Percentiles rank a stretch among this genome's conserved stretches.
phyloP scores from a whole-genome alignment of 2,329 filamentous ascomycete genomes.

The Zasmidium citrigriseum region DNA sequence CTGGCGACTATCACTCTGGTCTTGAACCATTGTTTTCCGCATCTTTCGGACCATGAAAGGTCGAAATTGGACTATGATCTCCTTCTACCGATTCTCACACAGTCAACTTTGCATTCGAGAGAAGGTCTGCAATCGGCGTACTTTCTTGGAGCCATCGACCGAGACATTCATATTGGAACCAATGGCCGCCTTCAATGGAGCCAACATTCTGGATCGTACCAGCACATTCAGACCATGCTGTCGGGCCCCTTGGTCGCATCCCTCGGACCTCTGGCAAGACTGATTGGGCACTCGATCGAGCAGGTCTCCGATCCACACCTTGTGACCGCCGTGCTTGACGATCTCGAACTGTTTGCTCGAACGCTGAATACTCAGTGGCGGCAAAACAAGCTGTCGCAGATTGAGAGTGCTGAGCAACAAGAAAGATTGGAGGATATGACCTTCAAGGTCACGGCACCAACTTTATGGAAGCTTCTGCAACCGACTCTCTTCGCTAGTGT shows the following conservation, averaged over 20 bases:
- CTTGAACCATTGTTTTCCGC: conserved; percentile 74
- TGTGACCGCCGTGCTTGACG: conserved; percentile 59
- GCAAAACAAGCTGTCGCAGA: conserved; percentile 69
- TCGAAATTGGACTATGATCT: conserved; percentile 63
- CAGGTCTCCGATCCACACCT: conserved; percentile 54
- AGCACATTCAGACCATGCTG: conserved; percentile 59
- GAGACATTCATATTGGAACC: conserved; percentile 62
- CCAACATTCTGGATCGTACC: conserved; percentile 58
- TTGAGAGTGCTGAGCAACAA: conserved; percentile 69
- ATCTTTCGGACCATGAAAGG: conserved; percentile 64
- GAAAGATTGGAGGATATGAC: conserved; percentile 66
- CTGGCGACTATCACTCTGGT: conserved; percentile 63
- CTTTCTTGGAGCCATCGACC: conserved; percentile 70
- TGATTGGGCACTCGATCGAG: conserved; percentile 66
- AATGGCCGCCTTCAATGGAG: conserved; percentile 65
- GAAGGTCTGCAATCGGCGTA: conserved; percentile 77
- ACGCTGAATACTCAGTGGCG: conserved; percentile 72
- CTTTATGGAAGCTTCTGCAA: conserved; percentile 73
- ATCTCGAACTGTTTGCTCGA: conserved; percentile 66
- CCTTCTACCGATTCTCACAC: conserved; percentile 69
- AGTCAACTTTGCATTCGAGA: conserved; percentile 66
- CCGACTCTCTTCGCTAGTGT: conserved; percentile 75
- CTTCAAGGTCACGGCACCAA: conserved; percentile 63
- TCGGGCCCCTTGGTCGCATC: conserved; percentile 64
- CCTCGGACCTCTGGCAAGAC: conserved; percentile 66